A percentile compares a stretch with the other conserved stretches of the same genome.
Conservation (phyloP, 768 basidiomycete species). For the Trametes maxima region DNA sequence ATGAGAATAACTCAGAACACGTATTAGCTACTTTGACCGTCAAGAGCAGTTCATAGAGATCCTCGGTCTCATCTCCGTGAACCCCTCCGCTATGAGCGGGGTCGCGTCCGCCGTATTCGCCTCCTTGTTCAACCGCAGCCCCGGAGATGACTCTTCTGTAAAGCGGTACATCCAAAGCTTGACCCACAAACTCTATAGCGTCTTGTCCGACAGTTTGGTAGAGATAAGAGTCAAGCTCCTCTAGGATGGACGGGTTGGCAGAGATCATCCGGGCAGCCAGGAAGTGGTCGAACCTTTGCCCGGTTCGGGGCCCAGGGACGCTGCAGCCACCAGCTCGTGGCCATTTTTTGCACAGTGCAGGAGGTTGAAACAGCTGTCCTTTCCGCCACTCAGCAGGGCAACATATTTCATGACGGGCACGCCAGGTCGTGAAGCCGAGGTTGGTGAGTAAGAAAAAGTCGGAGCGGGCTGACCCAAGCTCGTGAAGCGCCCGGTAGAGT, state of each 20-base stretch:
- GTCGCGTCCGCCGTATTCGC: constrained; percentile 80
- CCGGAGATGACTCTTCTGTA: constrained; percentile 83
- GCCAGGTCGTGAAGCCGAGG: not conserved
- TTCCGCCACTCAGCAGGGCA: constrained; percentile 94
- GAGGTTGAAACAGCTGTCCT: constrained; percentile 96
- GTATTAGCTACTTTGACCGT: constrained; percentile 67
- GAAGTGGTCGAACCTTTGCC: constrained; percentile 69
- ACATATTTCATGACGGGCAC: constrained; percentile 79
- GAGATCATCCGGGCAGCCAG: constrained; percentile 21
- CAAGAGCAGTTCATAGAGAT: constrained; percentile 72
- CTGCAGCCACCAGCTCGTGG: constrained; percentile 86
- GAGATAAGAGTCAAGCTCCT: constrained; percentile 97
- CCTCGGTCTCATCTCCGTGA: constrained; percentile 93
- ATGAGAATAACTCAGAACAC: not conserved
- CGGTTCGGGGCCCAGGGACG: constrained; percentile 78
- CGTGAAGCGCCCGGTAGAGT: not conserved
- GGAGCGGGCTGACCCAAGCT: not conserved
- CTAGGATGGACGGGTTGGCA: constrained; percentile 45
- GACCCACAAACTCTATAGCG: constrained; percentile 83
- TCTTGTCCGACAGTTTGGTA: constrained; percentile 99
- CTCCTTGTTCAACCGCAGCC: constrained; percentile 73
- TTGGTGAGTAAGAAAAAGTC: not conserved
- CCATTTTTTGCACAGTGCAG: constrained; percentile 85
- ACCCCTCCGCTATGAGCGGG: constrained; percentile 50
- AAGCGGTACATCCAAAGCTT: constrained; percentile 83